A percentile compares a stretch with the other conserved stretches of the same genome.
phyloP scores from a whole-genome alignment of 108 stramenopile species.

The Pseudonitzschia multiseries region DNA sequence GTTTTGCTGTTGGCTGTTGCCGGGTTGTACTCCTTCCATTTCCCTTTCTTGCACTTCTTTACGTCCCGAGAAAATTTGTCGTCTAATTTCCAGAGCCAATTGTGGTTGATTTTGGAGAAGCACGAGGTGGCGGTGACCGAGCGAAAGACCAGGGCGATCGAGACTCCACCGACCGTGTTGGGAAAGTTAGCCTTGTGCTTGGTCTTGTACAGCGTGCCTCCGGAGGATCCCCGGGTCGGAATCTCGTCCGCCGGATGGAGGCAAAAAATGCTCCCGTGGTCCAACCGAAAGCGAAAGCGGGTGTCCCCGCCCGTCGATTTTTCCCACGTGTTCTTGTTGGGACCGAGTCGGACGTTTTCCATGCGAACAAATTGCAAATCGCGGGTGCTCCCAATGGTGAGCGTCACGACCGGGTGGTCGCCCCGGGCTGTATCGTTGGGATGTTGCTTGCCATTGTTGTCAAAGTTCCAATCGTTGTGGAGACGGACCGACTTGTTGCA shows the following conservation, averaged over 20 bases:
- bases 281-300: background rate
- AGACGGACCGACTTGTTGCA: background rate
- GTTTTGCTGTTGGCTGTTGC: no score
- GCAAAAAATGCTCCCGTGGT: background rate
- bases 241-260: background rate
- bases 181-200: background rate
- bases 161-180: background rate
- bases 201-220: background rate
- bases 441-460: background rate
- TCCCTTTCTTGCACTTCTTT: no score
- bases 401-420: constrained; percentile 1
- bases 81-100: constrained; percentile 4
- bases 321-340: no score
- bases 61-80: no score
- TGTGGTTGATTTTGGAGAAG: background rate
- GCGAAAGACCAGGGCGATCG: background rate
- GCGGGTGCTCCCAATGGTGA: background rate
- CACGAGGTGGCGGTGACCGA: background rate
- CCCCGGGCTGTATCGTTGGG: background rate
- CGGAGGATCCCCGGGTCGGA: background rate
- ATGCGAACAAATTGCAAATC: background rate
- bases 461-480: background rate
- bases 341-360: no score
- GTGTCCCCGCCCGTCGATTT: no score
- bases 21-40: no score